These are phyloP conservation scores for Byssoonygena ceratinophila DNA, from an alignment of 2,329 filamentous ascomycete genomes.

Conservation along the genomic window DNA sequence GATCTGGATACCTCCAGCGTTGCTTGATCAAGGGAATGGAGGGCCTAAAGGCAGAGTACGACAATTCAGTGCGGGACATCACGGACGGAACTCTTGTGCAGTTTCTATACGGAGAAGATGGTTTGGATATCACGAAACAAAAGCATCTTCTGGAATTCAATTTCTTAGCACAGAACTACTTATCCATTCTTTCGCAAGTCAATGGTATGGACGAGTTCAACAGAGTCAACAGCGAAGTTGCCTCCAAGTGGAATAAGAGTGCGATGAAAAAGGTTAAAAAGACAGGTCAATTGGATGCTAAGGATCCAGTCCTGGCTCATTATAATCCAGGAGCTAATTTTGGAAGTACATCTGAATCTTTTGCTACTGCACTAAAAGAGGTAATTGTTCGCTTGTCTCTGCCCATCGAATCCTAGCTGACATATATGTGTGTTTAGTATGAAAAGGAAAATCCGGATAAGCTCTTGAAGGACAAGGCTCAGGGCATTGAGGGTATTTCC, in stretches of 20 bases:
- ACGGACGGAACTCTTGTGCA: slow-evolving; percentile 88
- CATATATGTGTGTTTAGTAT: slow-evolving; percentile 42
- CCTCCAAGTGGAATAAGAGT: slow-evolving; percentile 50
- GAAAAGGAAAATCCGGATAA: slow-evolving; percentile 61
- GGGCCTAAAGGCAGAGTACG: slow-evolving; percentile 81
- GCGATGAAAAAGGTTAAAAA: slow-evolving; percentile 72
- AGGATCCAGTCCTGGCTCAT: slow-evolving; percentile 63
- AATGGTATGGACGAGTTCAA: slow-evolving; percentile 50
- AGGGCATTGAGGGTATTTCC: slow-evolving; percentile 37
- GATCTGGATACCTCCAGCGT: slow-evolving; percentile 90
- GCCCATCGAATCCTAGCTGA: neutral
- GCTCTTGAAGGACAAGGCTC: slow-evolving; percentile 48
- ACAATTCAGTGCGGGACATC: slow-evolving; percentile 77
- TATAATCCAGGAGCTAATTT: slow-evolving; percentile 63
- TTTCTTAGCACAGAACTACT: slow-evolving; percentile 77
- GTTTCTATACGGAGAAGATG: slow-evolving; percentile 94
- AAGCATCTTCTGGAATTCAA: slow-evolving; percentile 83
- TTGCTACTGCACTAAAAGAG: slow-evolving; percentile 58
- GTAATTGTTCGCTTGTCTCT: slow-evolving; percentile 25
- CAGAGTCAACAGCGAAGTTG: slow-evolving; percentile 56
- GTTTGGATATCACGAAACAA: slow-evolving; percentile 85
- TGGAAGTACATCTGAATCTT: slow-evolving; percentile 82
- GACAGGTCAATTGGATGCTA: slow-evolving; percentile 53
- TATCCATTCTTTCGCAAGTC: slow-evolving; percentile 67
- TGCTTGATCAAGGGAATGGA: slow-evolving; percentile 99